Evolutionary conservation across 345 rosid genomes (phyloP), one percentile per base, ranked within the genome.

Genomic region (Raphanus raphanistrum): DNA sequence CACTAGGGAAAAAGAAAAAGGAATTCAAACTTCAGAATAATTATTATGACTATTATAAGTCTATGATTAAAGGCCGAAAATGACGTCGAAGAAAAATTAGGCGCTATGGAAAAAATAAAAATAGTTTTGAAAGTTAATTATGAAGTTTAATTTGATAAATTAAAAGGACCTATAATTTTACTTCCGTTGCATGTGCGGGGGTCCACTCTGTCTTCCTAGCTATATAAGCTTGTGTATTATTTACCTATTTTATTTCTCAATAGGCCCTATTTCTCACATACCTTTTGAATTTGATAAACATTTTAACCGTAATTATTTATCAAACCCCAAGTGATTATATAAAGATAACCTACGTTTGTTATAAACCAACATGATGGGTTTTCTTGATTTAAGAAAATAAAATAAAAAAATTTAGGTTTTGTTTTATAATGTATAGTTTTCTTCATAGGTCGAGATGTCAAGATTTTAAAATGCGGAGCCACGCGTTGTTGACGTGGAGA

Each of bases 401-500:
- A 32, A 36, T 25, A 58, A 6, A 36, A 0, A 60, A 1, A 17
- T 55, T 1, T 13, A 8, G 1, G 21, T 57, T 57, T 48, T 27
- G 13, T 67, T 67, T 9, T 59, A 26, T 27, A 59, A 10, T 27
- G 8, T 59, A 13, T 9, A 28, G n/a, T 36, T 27, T 58, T 36
- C 26, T 58, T 35, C n/a, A 26, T 15, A 60, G 3, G 31, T 28
- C 25, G 32, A 63, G 13, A 33, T 52, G 9, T 50, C 58, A 74
- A 7, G 15, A 43, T n/a, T 45, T 68, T 68, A 76, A 59, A 29
- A 12, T 6, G 32, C 11, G 16, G 72, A 68, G 13, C 75, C 70
- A 76, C 69, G 74, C 69, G 63, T 70, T 50, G 70, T 27, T 70
- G 74, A 69, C 63, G 45, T 76, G 69, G 79, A 76, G 74, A 76